Conservation (phyloP, 495 filamentous ascomycete genomes). For the Lineolata rhizophorae region DNA sequence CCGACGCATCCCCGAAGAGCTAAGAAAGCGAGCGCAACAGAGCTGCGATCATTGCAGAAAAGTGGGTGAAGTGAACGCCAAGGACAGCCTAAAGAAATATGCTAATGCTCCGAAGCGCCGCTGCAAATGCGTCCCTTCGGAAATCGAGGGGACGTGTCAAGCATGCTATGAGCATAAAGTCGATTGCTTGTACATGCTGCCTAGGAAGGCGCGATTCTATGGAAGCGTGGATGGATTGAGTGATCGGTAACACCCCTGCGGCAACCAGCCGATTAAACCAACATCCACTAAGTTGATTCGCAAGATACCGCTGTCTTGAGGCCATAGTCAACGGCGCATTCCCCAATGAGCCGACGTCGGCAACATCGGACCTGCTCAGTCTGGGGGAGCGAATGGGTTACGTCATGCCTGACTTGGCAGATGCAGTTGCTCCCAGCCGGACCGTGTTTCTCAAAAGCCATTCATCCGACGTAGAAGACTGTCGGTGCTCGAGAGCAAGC, state of each 20-base stretch:
- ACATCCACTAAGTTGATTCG: not conserved
- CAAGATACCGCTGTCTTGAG: not conserved
- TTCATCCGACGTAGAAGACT: not conserved
- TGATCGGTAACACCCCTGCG: not conserved
- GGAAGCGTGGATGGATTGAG: not conserved
- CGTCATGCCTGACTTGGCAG: not conserved
- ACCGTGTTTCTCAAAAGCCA: not conserved
- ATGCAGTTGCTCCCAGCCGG: not conserved
- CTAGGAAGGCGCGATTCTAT: not conserved
- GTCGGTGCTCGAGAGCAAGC: not conserved
- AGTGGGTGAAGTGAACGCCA: not conserved
- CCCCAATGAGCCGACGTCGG: not conserved
- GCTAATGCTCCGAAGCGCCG: not conserved
- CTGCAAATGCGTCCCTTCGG: not conserved
- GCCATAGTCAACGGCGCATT: not conserved
- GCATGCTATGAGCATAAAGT: not conserved
- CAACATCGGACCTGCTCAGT: not conserved
- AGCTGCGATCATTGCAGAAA: not conserved
- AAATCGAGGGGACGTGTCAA: not conserved
- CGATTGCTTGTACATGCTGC: not conserved
- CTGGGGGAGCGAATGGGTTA: not conserved
- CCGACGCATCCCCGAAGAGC: not conserved
- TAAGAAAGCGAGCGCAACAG: not conserved
- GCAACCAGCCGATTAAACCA: not conserved
- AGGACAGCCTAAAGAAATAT: not conserved